Conservation (phyloP, 2,329 filamentous ascomycete genomes). For the Alternaria arbusti region DNA sequence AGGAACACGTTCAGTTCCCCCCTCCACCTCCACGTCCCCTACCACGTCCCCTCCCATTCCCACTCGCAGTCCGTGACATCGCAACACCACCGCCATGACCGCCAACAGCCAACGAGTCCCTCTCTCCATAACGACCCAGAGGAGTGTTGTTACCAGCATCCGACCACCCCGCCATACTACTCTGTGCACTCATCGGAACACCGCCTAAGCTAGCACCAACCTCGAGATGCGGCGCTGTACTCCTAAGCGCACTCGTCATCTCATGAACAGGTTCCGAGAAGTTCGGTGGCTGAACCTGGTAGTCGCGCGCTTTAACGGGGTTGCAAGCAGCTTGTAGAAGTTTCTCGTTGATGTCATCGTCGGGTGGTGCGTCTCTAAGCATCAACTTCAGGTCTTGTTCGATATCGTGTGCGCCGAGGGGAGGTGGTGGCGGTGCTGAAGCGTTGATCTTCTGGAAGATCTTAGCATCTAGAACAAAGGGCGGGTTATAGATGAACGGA, state of each 20-base stretch:
- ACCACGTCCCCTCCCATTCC: conserved; percentile 43
- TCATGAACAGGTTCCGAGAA: conserved; percentile 40
- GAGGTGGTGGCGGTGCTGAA: conserved; percentile 54
- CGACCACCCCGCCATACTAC: conserved; percentile 44
- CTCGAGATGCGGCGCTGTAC: conserved; percentile 42
- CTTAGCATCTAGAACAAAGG: conserved; percentile 54
- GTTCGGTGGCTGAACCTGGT: conserved; percentile 43
- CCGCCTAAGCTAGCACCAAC: conserved; percentile 39
- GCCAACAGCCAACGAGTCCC: conserved; percentile 15
- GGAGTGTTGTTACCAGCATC: conserved; percentile 46
- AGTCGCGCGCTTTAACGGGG: conserved; percentile 42
- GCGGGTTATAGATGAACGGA: conserved; percentile 50
- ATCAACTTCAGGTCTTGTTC: conserved; percentile 60
- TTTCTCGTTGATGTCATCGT: conserved; percentile 49
- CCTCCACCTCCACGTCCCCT: conserved; percentile 25
- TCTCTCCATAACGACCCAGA: conserved; percentile 43
- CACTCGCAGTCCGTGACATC: conserved; percentile 49
- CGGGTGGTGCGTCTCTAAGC: conserved; percentile 45
- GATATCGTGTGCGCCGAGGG: conserved; percentile 52
- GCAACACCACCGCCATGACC: conserved; percentile 38
- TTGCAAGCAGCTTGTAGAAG: conserved; percentile 45
- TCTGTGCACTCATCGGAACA: conserved; percentile 51
- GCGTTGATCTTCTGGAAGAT: conserved; percentile 57
- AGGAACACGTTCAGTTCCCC: not conserved
- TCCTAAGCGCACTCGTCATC: conserved; percentile 40